A percentile compares a stretch with the other conserved stretches of the same genome.
phyloP scores from a whole-genome alignment of 768 basidiomycete species.

The Hypholoma sublateritium region DNA sequence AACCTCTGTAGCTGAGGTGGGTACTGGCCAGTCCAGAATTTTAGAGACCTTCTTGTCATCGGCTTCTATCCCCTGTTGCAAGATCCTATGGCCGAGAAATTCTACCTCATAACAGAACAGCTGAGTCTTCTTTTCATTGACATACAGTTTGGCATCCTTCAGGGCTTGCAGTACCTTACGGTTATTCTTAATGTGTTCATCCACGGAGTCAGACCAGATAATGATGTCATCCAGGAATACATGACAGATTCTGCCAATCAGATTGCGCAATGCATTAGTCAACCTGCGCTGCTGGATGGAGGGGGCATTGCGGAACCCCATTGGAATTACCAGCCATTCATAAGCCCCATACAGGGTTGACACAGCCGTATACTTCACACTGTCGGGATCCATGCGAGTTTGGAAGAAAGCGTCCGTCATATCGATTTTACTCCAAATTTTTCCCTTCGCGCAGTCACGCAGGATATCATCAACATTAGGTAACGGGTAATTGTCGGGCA shows the following conservation, averaged over 20 bases:
- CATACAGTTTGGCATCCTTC: conserved; percentile 2
- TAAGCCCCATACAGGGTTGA: conserved; percentile 36
- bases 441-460: conserved; percentile 30
- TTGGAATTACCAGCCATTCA: conserved; percentile 44
- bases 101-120: conserved; percentile 23
- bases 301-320: conserved; percentile 23
- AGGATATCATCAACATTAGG: conserved; percentile 31
- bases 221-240: conserved; percentile 27
- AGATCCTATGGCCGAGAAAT: conserved; percentile 34
- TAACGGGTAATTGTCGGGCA: conserved; percentile 28
- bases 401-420: conserved; percentile 26
- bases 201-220: conserved; percentile 19
- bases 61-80: conserved; percentile 29
- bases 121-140: conserved; percentile 17
- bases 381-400: conserved; percentile 20
- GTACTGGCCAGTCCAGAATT: conserved; percentile 29
- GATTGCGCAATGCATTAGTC: conserved; percentile 20
- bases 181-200: conserved; percentile 10
- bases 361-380: conserved; percentile 32
- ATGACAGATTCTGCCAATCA: conserved; percentile 24
- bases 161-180: conserved; percentile 8
- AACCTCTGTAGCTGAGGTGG: conserved; percentile 12
- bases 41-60: conserved; percentile 20
- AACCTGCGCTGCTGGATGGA: conserved; percentile 28
- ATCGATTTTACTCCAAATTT: conserved; percentile 27